Evolutionary conservation across 805 yeast genomes (phyloP).

Genomic region (Kurtzmaniella cleridarum): DNA sequence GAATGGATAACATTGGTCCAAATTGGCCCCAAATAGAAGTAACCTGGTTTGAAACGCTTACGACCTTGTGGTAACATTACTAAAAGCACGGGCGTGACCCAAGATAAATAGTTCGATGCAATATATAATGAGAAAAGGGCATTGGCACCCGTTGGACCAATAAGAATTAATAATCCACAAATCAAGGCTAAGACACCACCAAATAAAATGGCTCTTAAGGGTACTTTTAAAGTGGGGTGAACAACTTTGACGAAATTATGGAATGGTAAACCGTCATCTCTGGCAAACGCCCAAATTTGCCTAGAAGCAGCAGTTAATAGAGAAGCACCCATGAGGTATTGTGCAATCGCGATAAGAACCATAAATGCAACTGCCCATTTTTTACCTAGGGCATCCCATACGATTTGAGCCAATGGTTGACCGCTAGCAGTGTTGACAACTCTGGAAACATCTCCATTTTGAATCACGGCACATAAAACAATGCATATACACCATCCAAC

Average conservation of each 20-base stretch:
- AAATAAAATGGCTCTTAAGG: slow-evolving; percentile 57
- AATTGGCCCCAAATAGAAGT: slow-evolving; percentile 53
- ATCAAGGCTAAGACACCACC: slow-evolving; percentile 45
- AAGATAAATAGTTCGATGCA: slow-evolving; percentile 56
- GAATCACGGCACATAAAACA: slow-evolving; percentile 51
- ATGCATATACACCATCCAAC: slow-evolving; percentile 55
- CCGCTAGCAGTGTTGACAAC: slow-evolving; percentile 46
- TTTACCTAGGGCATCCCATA: slow-evolving; percentile 57
- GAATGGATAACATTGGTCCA: slow-evolving; percentile 41
- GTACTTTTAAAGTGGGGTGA: slow-evolving; percentile 51
- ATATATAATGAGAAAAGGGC: slow-evolving; percentile 65
- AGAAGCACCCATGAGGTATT: slow-evolving; percentile 62
- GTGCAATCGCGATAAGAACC: slow-evolving; percentile 53
- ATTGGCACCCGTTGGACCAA: slow-evolving; percentile 54
- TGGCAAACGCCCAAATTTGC: slow-evolving; percentile 70
- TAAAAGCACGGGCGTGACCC: slow-evolving; percentile 58
- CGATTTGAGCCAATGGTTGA: slow-evolving; percentile 61
- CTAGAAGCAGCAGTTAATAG: slow-evolving; percentile 60
- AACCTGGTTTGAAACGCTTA: slow-evolving; percentile 56
- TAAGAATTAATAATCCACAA: slow-evolving; percentile 54
- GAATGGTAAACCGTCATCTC: slow-evolving; percentile 72
- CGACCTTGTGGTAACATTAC: slow-evolving; percentile 47
- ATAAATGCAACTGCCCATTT: slow-evolving; percentile 62
- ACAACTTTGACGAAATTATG: slow-evolving; percentile 53
- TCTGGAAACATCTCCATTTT: slow-evolving; percentile 33